Evolutionary conservation across 192 early-diverging fungal genomes (phyloP).

Genomic region (Entrophospora sp.): DNA sequence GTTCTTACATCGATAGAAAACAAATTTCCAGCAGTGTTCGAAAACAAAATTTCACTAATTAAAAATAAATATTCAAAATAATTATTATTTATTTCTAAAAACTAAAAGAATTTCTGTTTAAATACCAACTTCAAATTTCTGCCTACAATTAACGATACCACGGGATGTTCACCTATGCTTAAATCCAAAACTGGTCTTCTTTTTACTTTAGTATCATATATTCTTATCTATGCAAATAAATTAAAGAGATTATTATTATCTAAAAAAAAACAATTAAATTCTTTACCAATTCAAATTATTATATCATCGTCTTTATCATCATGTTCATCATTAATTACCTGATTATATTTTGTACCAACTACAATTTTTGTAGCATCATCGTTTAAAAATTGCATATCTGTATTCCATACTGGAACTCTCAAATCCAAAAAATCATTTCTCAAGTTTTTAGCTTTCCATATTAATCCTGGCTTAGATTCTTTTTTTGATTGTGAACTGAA

Average conservation of each 20-base stretch:
- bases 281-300: too few relatives aligned
- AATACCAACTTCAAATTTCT: conserved; percentile 24
- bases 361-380: conserved; percentile 45
- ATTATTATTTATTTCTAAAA: background rate
- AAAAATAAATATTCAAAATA: background rate
- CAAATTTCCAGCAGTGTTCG: conserved; percentile 53
- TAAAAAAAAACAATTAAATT: background rate
- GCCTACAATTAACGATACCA: conserved; percentile 43
- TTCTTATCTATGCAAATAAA: conserved; percentile 53
- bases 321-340: too few relatives aligned
- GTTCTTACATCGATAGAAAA: conserved; percentile 52
- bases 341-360: conserved; percentile 60
- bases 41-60: conserved; percentile 54
- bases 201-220: conserved; percentile 70
- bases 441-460: conserved; percentile 83
- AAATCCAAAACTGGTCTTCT: conserved; percentile 62
- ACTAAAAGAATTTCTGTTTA: background rate
- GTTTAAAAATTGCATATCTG: conserved; percentile 66
- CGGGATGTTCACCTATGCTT: conserved; percentile 60
- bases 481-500: conserved; percentile 20
- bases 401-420: conserved; percentile 82
- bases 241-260: too few relatives aligned
- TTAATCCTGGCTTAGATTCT: conserved; percentile 29
- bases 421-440: conserved; percentile 71
- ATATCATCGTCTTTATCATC: too few relatives aligned